Base-by-base conservation (phyloP, 163 green algal genomes). In the Prototheca stagnorum region DNA sequence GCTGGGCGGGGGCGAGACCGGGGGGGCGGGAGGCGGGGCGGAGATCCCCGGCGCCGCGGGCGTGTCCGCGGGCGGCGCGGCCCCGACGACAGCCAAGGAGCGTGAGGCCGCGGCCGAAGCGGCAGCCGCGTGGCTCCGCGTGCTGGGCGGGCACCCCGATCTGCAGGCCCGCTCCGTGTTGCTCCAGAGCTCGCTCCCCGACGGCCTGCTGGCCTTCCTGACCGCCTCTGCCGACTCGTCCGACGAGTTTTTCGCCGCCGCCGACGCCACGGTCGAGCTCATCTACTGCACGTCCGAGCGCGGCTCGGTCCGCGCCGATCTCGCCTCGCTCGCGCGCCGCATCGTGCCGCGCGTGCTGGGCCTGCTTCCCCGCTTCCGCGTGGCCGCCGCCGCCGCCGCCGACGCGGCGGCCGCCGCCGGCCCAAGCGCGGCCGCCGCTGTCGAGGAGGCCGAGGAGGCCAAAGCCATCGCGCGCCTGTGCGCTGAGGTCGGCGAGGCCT, bases 401-500 rank as follows among this genome's bases (percentile, higher is more conserved):
- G 27, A 7, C 45, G 65, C 70, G 39, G 53, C 62, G 27, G 53
- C 26, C 9, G 34, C 15, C 27, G 21, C 6, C 2, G n/a, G n/a
- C n/a, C n/a, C n/a, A n/a, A n/a, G n/a, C n/a, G 35, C 35, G 35
- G 54, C 65, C 24, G 56, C 49, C 2, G 59, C 62, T 3, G 44
- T 40, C 36, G 63, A 63, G 17, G 64, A 75, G 21, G 57, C 75
- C 42, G 74, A 86, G 29, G 56, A 71, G 44, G 54, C 61, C 12
- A 66, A 77, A 24, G 83, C 78, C 62, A 86, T 95, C 66, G 85
- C 82, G 2, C 67, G 85, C 5, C 68, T 95, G 31, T 95, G 95
- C 76, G 78, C 80, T 2, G 85, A 95, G 58, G 73, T 93, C 2
- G 85, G 73, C 2, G 85, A 95, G 70, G 78, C 83, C 4, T 95